Evolutionary conservation across 1,139 yeast species (phyloP).

Genomic region (Suhomyces kunorum): DNA sequence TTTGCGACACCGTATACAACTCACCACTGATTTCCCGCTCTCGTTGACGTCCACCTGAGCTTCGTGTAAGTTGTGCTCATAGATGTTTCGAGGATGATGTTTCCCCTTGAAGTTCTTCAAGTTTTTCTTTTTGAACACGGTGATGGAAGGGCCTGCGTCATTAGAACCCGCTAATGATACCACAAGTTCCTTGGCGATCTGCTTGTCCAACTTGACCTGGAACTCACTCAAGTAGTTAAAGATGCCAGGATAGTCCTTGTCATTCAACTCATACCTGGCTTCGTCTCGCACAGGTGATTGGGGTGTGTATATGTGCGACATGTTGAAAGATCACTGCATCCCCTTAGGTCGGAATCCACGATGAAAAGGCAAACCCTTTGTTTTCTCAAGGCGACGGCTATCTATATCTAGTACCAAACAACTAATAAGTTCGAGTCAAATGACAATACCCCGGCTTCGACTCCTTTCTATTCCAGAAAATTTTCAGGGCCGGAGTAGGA

Average conservation of each 20-base stretch:
- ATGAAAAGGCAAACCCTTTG: constrained; percentile 1
- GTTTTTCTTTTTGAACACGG: constrained; percentile 28
- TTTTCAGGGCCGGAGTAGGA: constrained; percentile 11
- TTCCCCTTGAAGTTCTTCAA: constrained; percentile 16
- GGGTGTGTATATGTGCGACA: constrained; percentile 5
- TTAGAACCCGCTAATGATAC: constrained; percentile 12
- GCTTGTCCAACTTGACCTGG: constrained; percentile 16
- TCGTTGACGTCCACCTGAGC: constrained; percentile 20
- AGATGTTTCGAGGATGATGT: constrained; percentile 18
- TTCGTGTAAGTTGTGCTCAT: constrained; percentile 21
- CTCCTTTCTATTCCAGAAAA: constrained; percentile 3
- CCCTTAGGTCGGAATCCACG: constrained; percentile 1
- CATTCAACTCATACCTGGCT: constrained; percentile 9
- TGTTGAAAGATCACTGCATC: constrained; percentile 1
- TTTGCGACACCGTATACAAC: constrained; percentile 29
- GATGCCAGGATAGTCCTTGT: constrained; percentile 18
- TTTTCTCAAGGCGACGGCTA: background rate
- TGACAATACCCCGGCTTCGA: background rate
- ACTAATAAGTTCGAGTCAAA: constrained; percentile 4
- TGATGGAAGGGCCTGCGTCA: constrained; percentile 17
- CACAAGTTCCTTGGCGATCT: background rate
- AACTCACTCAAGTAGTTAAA: constrained; percentile 19
- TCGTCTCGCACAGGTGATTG: constrained; percentile 3
- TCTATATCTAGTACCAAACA: background rate
- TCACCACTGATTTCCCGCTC: constrained; percentile 21